These are phyloP conservation scores for Diutina rugosa DNA, from an alignment of 1,139 yeast species.

Conservation along the genomic window DNA sequence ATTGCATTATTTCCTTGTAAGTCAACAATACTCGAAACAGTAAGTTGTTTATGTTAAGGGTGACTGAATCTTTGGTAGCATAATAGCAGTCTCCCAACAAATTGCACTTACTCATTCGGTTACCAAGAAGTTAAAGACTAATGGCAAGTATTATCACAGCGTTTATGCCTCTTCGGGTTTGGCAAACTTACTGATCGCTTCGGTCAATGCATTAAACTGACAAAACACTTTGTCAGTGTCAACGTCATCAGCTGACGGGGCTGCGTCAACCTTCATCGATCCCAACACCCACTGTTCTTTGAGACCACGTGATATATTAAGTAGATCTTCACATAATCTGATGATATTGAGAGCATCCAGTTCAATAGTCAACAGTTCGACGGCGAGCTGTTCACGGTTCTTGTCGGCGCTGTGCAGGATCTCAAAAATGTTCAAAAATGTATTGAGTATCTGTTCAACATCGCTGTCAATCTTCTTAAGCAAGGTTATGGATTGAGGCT, in stretches of 20 bases:
- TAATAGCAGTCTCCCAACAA: too few species aligned
- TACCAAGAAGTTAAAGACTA: neutral
- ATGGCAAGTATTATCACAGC: neutral
- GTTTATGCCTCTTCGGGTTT: neutral
- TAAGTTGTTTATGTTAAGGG: too few species aligned
- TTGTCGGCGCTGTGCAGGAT: constrained; percentile 30
- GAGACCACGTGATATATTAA: constrained; percentile 33
- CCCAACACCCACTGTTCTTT: constrained; percentile 49
- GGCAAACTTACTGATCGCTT: constrained; percentile 14
- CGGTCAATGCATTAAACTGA: constrained; percentile 30
- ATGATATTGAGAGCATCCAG: constrained; percentile 39
- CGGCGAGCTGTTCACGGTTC: constrained; percentile 37
- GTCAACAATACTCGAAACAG: too few species aligned
- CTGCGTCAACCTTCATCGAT: constrained; percentile 25
- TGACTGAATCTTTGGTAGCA: too few species aligned
- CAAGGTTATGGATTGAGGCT: constrained; percentile 30
- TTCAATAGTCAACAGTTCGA: constrained; percentile 43
- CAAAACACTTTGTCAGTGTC: constrained; percentile 17
- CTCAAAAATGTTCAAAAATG: constrained; percentile 32
- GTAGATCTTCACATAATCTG: constrained; percentile 38
- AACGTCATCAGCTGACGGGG: constrained; percentile 9
- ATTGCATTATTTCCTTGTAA: too few species aligned
- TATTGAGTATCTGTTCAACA: constrained; percentile 28
- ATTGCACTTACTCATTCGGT: too few species aligned
- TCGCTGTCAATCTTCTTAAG: constrained; percentile 30